A percentile compares a stretch with the other conserved stretches of the same genome.
Evolutionary conservation across 768 basidiomycete genomes (phyloP).

Genomic region (Arthromyces matolae): DNA sequence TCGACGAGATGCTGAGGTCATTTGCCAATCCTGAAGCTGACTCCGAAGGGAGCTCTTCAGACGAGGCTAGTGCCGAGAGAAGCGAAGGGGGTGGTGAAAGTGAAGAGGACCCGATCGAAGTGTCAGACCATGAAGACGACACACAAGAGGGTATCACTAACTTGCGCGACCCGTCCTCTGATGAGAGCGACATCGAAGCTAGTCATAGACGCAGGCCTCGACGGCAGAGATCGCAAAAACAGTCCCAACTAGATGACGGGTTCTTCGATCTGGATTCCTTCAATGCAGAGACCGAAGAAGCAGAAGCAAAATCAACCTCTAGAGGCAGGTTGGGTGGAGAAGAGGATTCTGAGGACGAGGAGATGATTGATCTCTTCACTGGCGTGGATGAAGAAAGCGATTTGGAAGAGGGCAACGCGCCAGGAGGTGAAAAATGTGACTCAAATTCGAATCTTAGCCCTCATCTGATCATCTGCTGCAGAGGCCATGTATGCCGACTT

Average conservation of each 20-base stretch:
- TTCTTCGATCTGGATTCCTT: constrained; percentile 90
- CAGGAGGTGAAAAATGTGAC: constrained; percentile 35
- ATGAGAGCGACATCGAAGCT: constrained; percentile 30
- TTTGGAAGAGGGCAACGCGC: constrained; percentile 42
- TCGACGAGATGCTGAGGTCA: constrained; percentile 25
- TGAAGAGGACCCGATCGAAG: constrained; percentile 24
- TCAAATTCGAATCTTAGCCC: not conserved
- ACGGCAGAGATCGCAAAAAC: constrained; percentile 17
- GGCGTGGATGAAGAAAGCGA: constrained; percentile 47
- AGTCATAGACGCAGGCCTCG: constrained; percentile 14
- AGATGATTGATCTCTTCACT: constrained; percentile 64
- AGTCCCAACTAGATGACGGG: constrained; percentile 68
- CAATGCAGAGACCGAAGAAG: constrained; percentile 79
- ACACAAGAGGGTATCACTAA: constrained; percentile 23
- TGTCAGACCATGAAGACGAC: constrained; percentile 11
- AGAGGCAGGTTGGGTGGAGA: constrained; percentile 54
- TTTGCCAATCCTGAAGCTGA: constrained; percentile 31
- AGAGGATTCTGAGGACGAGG: constrained; percentile 44
- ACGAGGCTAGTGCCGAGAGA: constrained; percentile 16
- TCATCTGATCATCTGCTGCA: constrained; percentile 23
- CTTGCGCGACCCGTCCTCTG: constrained; percentile 37
- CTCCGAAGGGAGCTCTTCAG: constrained; percentile 22
- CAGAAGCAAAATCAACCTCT: constrained; percentile 62
- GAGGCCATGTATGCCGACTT: constrained; percentile 75
- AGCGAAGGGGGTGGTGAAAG: constrained; percentile 24